Conservation (phyloP, 2,329 filamentous ascomycete genomes). For the Dissoconium aciculare region DNA sequence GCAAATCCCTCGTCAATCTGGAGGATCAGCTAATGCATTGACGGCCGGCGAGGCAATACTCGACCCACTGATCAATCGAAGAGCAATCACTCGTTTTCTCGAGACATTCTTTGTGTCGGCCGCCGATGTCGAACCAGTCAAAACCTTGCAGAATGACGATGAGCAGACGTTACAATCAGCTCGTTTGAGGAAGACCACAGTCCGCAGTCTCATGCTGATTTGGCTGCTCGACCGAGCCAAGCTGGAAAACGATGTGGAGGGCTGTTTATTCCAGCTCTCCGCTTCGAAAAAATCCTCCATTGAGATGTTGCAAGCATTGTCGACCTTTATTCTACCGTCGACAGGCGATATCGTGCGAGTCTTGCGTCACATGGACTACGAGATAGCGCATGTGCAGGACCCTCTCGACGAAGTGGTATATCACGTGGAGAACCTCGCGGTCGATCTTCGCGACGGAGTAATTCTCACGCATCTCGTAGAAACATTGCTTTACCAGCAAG, state of each 20-base stretch:
- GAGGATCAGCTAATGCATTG: background rate
- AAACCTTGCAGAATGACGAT: constrained; percentile 1
- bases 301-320: constrained; percentile 37
- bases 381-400: constrained; percentile 39
- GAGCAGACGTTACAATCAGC: constrained; percentile 3
- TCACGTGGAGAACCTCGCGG: constrained; percentile 43
- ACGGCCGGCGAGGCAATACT: constrained; percentile 10
- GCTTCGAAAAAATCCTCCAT: constrained; percentile 43
- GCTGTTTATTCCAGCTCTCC: constrained; percentile 37
- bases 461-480: constrained; percentile 46
- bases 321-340: constrained; percentile 41
- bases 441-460: constrained; percentile 48
- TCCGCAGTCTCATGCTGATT: constrained; percentile 46
- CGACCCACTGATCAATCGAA: constrained; percentile 11
- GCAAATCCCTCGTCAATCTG: constrained; percentile 12
- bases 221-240: constrained; percentile 44
- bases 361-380: constrained; percentile 42
- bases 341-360: constrained; percentile 42
- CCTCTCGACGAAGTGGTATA: constrained; percentile 45
- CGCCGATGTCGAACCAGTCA: constrained; percentile 34
- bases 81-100: constrained; percentile 30
- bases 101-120: constrained; percentile 44
- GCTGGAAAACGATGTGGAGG: constrained; percentile 19
- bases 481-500: constrained; percentile 30
- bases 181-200: constrained; percentile 39